phyloP scores from a whole-genome alignment of 2,329 filamentous ascomycete genomes.

The Chrysoporthe austroafricana region DNA sequence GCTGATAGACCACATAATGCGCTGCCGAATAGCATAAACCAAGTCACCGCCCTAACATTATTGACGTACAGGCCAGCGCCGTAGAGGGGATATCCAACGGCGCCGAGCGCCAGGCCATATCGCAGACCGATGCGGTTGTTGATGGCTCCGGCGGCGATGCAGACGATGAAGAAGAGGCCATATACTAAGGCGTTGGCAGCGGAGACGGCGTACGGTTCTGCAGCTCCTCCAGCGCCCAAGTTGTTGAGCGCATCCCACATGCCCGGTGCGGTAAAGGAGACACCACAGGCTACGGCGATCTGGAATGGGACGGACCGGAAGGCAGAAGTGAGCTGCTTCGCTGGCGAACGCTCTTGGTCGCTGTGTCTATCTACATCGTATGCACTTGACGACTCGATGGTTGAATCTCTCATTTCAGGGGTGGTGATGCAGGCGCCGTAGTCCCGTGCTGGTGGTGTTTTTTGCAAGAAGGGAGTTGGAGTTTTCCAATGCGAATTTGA shows the following conservation, averaged over 20 bases:
- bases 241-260: conserved; percentile 62
- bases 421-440: background rate
- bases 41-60: conserved; percentile 54
- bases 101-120: conserved; percentile 49
- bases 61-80: conserved; percentile 52
- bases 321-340: conserved; percentile 6
- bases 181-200: conserved; percentile 57
- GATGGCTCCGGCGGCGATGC: conserved; percentile 51
- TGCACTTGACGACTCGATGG: background rate
- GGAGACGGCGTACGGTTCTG: conserved; percentile 55
- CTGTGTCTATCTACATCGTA: conserved; percentile 9
- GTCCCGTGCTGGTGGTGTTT: background rate
- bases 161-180: conserved; percentile 49
- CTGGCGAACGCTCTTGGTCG: conserved; percentile 14
- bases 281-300: conserved; percentile 38
- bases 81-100: conserved; percentile 53
- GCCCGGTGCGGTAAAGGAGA: conserved; percentile 54
- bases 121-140: conserved; percentile 53
- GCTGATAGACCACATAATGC: conserved; percentile 52
- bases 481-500: background rate
- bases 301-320: conserved; percentile 28
- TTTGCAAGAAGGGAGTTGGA: background rate
- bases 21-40: conserved; percentile 54
- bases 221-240: conserved; percentile 55
- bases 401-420: background rate